phyloP scores from a whole-genome alignment of 2,329 filamentous ascomycete species.

The Penicillium digitatum region DNA sequence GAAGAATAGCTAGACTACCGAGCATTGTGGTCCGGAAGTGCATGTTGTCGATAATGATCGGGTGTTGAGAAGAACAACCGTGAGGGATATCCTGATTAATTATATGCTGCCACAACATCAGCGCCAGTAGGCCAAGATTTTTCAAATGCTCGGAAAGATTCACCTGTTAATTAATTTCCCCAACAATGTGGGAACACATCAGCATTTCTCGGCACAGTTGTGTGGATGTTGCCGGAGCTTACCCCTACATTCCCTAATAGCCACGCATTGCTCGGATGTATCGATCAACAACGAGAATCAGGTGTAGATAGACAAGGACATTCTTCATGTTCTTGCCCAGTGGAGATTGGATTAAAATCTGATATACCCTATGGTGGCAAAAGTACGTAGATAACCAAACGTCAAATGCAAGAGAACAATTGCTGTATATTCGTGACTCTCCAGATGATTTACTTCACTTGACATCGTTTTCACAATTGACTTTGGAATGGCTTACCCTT shows the following conservation, averaged over 20 bases:
- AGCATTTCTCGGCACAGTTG: not conserved
- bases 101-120: not conserved
- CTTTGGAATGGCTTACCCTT: not conserved
- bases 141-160: not conserved
- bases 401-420: not conserved
- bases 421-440: not conserved
- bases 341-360: not conserved
- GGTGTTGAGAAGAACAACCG: not conserved
- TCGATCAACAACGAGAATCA: not conserved
- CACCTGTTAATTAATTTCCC: not conserved
- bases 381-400: not conserved
- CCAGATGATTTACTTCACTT: not conserved
- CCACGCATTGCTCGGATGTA: not conserved
- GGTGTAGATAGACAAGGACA: too few relatives aligned
- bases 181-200: not conserved
- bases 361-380: too few relatives aligned
- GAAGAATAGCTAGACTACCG: constrained; percentile 8
- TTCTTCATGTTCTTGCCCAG: too few relatives aligned
- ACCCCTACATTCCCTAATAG: not conserved
- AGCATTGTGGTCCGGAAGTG: constrained; percentile 3
- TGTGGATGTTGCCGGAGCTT: not conserved
- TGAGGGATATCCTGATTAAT: not conserved
- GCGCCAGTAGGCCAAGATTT: not conserved
- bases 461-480: not conserved
- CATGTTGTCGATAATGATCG: constrained; percentile 5